Base-by-base conservation (phyloP, 305 asterid genomes). In the Rubia balearica region DNA sequence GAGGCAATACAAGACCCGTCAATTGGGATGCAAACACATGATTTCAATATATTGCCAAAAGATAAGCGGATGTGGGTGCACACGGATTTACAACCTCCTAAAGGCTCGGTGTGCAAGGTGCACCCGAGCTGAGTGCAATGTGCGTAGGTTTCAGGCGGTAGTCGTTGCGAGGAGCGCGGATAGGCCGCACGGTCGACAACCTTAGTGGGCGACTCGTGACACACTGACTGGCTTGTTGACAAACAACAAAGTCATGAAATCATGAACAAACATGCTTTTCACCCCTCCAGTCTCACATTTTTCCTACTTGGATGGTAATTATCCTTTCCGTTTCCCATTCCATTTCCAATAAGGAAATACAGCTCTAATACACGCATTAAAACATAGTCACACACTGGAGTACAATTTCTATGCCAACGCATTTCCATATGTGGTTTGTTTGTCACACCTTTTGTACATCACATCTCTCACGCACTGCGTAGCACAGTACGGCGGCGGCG, bases 331-430 rank as follows among this genome's bases (percentile, higher is more conserved):
- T 14, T 12, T 30, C 0, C 21, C 10, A 10, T 61, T 61, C n/a
- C n/a, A n/a, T 33, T 61, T 30, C 57, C 21, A 51, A 17, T 51
- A 51, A 51, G 22, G 57, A 51, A 51, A 51, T 51, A 17, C 9
- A 22, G 38, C 40, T 27, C 65, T 16, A 24, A 24, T 27, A 61
- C 19, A 30, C 17, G 9, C 17, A 30, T 12, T 5, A 14, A 61
- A 27, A 13, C 68, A 12, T 65, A 40, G 30, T 19, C 53, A 41
- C 17, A 45, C 71, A 46, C 71, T 16, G 49, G 53, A 14, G 24
- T 59, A 27, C 46, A 49, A 43, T 19, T 61, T 38, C 21, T 6
- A 65, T 42, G 24, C 69, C 69, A 65, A 65, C 69, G 41, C 69
- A 65, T 65, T 40, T 41, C 53, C 53, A 41, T 42, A 65, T 65